A percentile compares a stretch with the other conserved stretches of the same genome.
phyloP scores from a whole-genome alignment of 176 grass and related monocot genomes.

The Miscanthus lutarioriparius region DNA sequence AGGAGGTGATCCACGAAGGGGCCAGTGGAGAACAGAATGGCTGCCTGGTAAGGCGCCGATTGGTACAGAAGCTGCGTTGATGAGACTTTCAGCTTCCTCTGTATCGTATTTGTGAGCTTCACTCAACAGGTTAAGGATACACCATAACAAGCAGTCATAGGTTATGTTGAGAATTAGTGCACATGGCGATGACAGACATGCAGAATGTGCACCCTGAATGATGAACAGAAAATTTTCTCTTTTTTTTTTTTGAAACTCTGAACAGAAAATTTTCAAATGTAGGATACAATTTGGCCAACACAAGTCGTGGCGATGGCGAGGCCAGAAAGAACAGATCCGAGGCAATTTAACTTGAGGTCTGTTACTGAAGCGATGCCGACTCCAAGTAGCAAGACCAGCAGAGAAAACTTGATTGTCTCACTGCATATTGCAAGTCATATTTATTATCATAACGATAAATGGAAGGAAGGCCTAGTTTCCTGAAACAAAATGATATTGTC shows the following conservation, averaged over 20 bases:
- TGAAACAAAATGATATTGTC: background rate
- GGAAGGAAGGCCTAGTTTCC: background rate
- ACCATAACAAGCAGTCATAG: background rate
- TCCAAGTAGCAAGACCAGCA: conserved; percentile 74
- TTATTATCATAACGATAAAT: background rate
- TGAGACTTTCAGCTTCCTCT: conserved; percentile 86
- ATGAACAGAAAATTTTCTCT: too few relatives aligned
- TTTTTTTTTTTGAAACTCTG: too few relatives aligned
- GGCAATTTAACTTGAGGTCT: conserved; percentile 72
- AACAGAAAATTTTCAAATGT: conserved; percentile 2
- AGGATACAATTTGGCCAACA: conserved; percentile 91
- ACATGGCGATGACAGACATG: background rate
- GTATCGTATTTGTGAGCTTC: conserved; percentile 92
- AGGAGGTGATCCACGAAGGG: conserved; percentile 82
- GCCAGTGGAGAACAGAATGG: conserved; percentile 69
- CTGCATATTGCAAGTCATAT: conserved; percentile 44
- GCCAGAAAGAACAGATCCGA: conserved; percentile 76
- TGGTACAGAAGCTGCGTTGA: conserved; percentile 93
- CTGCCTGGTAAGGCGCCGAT: conserved; percentile 79
- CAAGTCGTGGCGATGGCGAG: conserved; percentile 91
- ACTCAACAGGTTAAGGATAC: conserved; percentile 56
- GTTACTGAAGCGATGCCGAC: conserved; percentile 86
- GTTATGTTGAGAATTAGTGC: background rate
- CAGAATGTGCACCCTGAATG: background rate
- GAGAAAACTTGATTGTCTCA: conserved; percentile 74